Percentiles rank a stretch among this genome's conserved stretches.
These are phyloP conservation scores for Magnolia sinica DNA, from an alignment of 164 flowering plant genomes.

Conservation along the genomic window DNA sequence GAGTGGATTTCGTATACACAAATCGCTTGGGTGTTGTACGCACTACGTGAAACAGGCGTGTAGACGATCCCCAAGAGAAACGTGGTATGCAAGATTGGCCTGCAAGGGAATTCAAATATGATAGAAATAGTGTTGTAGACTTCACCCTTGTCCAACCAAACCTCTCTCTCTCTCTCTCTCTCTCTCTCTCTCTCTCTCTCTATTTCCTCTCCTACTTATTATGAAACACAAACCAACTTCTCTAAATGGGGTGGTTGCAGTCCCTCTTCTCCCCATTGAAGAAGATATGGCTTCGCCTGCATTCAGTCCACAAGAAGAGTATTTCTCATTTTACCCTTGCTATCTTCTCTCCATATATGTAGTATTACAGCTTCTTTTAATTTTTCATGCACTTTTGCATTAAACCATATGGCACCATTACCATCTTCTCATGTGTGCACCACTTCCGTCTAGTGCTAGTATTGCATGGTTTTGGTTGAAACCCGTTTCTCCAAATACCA, in stretches of 20 bases:
- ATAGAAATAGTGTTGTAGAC: conserved; percentile 18
- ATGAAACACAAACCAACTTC: conserved; percentile 23
- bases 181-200: conserved; percentile 2
- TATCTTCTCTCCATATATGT: not conserved
- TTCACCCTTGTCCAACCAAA: conserved; percentile 32
- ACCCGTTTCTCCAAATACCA: conserved; percentile 4
- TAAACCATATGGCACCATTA: not conserved
- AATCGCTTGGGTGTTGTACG: too few species aligned
- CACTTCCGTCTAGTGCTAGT: conserved; percentile 24
- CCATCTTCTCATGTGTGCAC: conserved; percentile 14
- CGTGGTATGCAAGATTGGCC: conserved; percentile 20
- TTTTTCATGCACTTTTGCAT: not conserved
- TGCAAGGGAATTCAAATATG: conserved; percentile 22
- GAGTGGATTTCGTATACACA: too few species aligned
- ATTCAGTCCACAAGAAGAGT: conserved; percentile 42
- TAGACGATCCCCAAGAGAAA: not conserved
- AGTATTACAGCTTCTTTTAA: not conserved
- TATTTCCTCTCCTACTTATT: conserved; percentile 34
- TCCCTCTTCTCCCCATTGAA: conserved; percentile 58
- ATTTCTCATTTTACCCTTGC: conserved; percentile 1
- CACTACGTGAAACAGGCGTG: too few species aligned
- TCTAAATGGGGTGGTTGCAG: conserved; percentile 59
- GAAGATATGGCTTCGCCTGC: conserved; percentile 57
- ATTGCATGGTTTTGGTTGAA: conserved; percentile 3
- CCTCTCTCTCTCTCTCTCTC: conserved; percentile 7